Percentiles rank a stretch among this genome's conserved stretches.
Evolutionary conservation across 441 rosid genomes (phyloP).

Genomic region (Bocquillonia castaneifolia): DNA sequence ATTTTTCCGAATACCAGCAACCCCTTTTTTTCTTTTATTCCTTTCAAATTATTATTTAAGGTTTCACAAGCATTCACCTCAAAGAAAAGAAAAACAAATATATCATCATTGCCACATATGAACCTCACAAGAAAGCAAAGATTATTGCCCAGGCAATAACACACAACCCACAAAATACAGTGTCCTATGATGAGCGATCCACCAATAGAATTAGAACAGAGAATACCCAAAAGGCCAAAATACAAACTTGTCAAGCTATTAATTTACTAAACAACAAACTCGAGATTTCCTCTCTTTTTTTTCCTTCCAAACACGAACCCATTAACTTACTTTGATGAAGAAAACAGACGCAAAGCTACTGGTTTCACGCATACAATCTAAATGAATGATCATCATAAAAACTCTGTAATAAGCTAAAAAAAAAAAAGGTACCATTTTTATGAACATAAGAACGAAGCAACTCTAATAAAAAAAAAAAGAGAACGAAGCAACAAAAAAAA

Average conservation of each 20-base stretch:
- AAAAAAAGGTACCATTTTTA: background rate
- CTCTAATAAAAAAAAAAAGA: background rate
- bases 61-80: no score
- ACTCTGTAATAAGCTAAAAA: background rate
- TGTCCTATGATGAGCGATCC: background rate
- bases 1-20: background rate
- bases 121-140: background rate
- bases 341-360: background rate
- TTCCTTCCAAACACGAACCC: background rate
- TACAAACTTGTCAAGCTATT: background rate
- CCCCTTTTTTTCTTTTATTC: background rate
- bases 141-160: background rate
- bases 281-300: background rate
- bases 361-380: background rate
- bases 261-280: background rate
- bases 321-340: background rate
- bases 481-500: background rate
- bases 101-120: background rate
- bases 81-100: no score
- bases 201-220: conserved; percentile 2
- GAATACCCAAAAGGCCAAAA: background rate
- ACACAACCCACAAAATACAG: background rate
- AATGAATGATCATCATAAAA: background rate
- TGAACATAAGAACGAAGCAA: background rate
- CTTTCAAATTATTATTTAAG: background rate